phyloP scores from a whole-genome alignment of 192 early-diverging fungal species.

The Chytriomyces confervae region DNA sequence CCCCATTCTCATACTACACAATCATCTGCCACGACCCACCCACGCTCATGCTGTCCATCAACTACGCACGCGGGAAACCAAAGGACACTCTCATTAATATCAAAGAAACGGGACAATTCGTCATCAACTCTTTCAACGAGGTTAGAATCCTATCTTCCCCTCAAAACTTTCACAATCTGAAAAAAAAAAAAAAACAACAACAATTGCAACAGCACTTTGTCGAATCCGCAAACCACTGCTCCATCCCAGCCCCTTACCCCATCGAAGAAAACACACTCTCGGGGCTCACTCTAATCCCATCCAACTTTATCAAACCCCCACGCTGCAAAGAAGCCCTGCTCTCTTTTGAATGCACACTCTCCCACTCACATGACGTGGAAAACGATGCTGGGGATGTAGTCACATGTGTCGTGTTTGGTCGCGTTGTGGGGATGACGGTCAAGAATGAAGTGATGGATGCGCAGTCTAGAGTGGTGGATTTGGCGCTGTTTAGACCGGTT shows the following conservation, averaged over 20 bases:
- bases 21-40: conserved; percentile 56
- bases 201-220: conserved; percentile 35
- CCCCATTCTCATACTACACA: conserved; percentile 57
- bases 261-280: conserved; percentile 40
- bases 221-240: conserved; percentile 56
- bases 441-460: conserved; percentile 43
- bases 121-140: conserved; percentile 59
- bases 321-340: conserved; percentile 43
- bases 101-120: conserved; percentile 48
- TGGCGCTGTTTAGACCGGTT: conserved; percentile 39
- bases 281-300: conserved; percentile 48
- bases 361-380: conserved; percentile 43
- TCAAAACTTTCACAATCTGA: too few relatives aligned
- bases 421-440: conserved; percentile 43
- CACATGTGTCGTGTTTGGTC: conserved; percentile 49
- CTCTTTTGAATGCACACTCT: conserved; percentile 52
- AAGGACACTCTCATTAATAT: conserved; percentile 61
- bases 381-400: conserved; percentile 39
- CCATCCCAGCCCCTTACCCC: conserved; percentile 46
- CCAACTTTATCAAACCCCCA: conserved; percentile 34
- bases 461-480: conserved; percentile 40
- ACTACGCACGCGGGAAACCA: conserved; percentile 36
- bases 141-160: background rate
- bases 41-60: conserved; percentile 49
- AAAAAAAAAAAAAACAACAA: background rate